Evolutionary conservation across 176 grass and related monocot genomes (phyloP), one percentile per base, ranked within the genome.

Genomic region (Secale cereale): DNA sequence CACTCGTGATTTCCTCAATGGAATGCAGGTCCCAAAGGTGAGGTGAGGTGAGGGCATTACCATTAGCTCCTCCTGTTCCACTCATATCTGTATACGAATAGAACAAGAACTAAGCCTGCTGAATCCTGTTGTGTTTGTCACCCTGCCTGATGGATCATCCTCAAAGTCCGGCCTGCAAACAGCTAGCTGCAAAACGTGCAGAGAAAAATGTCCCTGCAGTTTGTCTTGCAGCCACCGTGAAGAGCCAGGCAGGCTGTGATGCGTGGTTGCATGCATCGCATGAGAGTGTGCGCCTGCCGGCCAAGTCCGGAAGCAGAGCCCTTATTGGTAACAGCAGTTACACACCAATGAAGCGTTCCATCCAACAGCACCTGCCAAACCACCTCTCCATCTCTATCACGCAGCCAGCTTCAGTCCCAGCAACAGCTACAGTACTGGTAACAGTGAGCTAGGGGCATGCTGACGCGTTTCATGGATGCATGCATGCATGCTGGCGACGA

Each of bases 341-440:
- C 9, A 46, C 65, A 66, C 40, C 76, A 31, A 91, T 17, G 89
- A 91, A 81, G 70, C 29, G 81, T 91, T 91, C 76, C 89, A 77
- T 91, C 89, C 81, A 70, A 62, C 89, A 76, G 60, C 61, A 62
- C 13, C 76, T 7, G 80, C 80, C 89, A 87, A 90, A 60, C 88
- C 27, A 13, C 45, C 45, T 70, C 69, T 43, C 40, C 16, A 80
- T 68, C n/a, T 70, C 65, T 71, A 45, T n/a, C 40, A 40, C 70
- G 52, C 72, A 76, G 6, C 30, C 46, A 43, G 46, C 46, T 59
- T 9, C 83, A 59, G 48, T 56, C 30, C 27, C 59, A 30, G 45
- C 40, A 77, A 67, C 3, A 46, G 35, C 56, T 40, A 30, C 75
- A 78, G 61, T 23, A n/a, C n/a, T n/a, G 9, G 59, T 0, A 74